Evolutionary conservation across 202 grass and related monocot genomes (phyloP).

Genomic region (Tripidium arundinaceum): DNA sequence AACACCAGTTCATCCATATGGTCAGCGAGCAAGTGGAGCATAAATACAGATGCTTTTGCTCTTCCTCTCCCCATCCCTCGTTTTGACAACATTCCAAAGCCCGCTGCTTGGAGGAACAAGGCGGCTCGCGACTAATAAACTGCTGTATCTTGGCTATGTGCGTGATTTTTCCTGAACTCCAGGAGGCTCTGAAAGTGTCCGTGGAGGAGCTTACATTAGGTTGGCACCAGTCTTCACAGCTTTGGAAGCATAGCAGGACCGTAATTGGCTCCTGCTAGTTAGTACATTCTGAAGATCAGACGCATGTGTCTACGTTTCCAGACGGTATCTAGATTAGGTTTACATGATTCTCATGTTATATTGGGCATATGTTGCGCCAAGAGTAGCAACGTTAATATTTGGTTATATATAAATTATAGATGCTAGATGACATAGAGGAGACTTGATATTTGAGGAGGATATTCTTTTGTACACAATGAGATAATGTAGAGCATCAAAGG

Average conservation of each 20-base stretch:
- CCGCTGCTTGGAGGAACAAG: conserved; percentile 76
- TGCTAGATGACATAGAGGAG: conserved; percentile 40
- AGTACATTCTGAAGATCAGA: not conserved
- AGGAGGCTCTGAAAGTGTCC: not conserved
- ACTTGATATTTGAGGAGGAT: conserved; percentile 28
- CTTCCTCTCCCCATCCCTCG: conserved; percentile 47
- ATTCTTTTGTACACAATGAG: conserved; percentile 69
- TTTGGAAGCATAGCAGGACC: conserved; percentile 32
- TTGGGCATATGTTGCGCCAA: conserved; percentile 31
- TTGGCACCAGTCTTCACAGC: conserved; percentile 9
- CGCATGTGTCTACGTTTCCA: not conserved
- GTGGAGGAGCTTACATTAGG: conserved; percentile 17
- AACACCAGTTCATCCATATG: conserved; percentile 51
- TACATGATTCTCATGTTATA: conserved; percentile 43
- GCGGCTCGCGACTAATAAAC: conserved; percentile 58
- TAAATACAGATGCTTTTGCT: conserved; percentile 62
- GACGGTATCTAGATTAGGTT: conserved; percentile 24
- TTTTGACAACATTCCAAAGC: conserved; percentile 66
- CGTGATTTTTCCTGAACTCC: not conserved
- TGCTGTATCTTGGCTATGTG: conserved; percentile 3
- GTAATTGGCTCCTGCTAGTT: conserved; percentile 10
- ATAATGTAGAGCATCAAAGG: conserved; percentile 52
- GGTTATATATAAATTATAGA: conserved; percentile 49
- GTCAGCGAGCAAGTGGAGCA: conserved; percentile 67
- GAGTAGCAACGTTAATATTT: conserved; percentile 22